Percentiles rank a stretch among this genome's conserved stretches.
Conservation (phyloP, 306 rosid genomes). For the Quercus mongolica region DNA sequence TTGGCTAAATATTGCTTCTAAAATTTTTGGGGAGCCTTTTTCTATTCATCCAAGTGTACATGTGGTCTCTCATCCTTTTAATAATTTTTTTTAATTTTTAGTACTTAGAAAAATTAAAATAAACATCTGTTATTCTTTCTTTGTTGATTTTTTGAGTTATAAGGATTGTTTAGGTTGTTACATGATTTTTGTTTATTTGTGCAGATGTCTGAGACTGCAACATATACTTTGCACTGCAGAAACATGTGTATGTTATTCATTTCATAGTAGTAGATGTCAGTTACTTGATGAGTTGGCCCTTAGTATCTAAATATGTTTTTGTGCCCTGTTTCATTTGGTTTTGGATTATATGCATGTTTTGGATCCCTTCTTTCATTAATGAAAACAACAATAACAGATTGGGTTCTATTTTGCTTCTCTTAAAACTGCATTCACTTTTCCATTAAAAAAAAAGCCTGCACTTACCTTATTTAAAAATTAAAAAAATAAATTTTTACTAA, state of each 20-base stretch:
- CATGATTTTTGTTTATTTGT: slow-evolving; percentile 29
- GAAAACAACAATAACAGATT: slow-evolving; percentile 10
- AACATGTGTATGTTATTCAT: slow-evolving; percentile 57
- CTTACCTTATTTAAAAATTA: no score
- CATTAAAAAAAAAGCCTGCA: no score
- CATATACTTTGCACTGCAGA: slow-evolving; percentile 58
- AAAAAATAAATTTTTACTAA: no score
- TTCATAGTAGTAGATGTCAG: not conserved
- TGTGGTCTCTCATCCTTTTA: no score
- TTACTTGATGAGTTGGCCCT: not conserved
- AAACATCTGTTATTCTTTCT: no score
- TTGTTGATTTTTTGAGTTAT: not conserved
- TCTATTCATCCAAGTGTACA: no score
- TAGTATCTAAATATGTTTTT: slow-evolving; percentile 6
- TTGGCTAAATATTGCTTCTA: no score
- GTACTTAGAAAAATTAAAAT: no score
- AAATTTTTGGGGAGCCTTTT: no score
- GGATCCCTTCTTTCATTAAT: not conserved
- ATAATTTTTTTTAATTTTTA: no score
- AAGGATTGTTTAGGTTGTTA: not conserved
- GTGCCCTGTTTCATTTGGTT: slow-evolving; percentile 12
- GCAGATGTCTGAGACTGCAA: slow-evolving; percentile 73
- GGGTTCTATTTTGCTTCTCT: not conserved
- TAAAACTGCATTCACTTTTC: not conserved
- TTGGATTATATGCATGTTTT: slow-evolving; percentile 14